Evolutionary conservation across 1,139 yeast genomes (phyloP), one percentile per base, ranked within the genome.

Genomic region (Debaryomycetaceae sp.): DNA sequence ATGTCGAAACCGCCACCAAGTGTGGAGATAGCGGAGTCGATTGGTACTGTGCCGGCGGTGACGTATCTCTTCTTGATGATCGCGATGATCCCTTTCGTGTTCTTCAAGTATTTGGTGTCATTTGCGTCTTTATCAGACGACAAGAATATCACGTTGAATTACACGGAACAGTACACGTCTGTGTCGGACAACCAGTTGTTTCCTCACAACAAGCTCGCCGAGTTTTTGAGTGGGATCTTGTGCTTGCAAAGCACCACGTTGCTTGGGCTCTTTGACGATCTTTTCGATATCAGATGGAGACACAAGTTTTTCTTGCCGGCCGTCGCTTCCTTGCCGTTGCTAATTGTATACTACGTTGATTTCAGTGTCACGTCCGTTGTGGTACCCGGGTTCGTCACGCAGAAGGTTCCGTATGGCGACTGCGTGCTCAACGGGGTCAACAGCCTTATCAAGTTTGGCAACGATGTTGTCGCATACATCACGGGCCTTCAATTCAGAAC

Each of bases 301-400:
- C 96, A 93, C 68, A 93, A 93, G 72, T 89, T 93, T 67, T 89
- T 93, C 59, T 63, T 93, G 53, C 99, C 99, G 0, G 97, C 97
- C 0, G 81, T 95, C 45, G 97, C 97, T 0, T 84, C 96, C 1
- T 83, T 93, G 42, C 99, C 99, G 4, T 73, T 95, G 55, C 73
- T 93, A 49, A 81, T 93, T 27, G 97, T 93, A 4, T 93, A 93
- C 65, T 90, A 88, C 55, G 93, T 91, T 46, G 98, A 93, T 64
- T 93, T 88, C 63, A 95, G 97, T 50, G 90, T 89, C 38, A 93
- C 99, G 0, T 82, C 87, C 37, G 85, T 93, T n/a, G 80, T 89
- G 49, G 76, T 95, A 2, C 99, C 99, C 1, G 77, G 76, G 33
- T 84, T 88, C 55, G 59, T 88, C 36, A 75, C 78, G 33, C 53